phyloP scores from a whole-genome alignment of 176 grass and related monocot species.

The Guadua angustifolia region DNA sequence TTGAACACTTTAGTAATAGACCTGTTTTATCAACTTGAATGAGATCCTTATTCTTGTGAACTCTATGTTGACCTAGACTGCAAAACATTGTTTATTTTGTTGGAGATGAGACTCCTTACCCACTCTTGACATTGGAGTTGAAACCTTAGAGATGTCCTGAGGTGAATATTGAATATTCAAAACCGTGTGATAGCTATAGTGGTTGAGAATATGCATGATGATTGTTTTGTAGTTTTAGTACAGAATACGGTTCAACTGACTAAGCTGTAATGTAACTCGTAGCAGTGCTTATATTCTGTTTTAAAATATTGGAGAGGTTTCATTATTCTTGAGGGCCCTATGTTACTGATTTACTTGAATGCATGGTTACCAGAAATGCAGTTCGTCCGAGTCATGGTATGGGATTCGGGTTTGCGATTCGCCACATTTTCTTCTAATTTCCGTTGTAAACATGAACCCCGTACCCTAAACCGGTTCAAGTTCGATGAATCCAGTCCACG shows the following conservation, averaged over 20 bases:
- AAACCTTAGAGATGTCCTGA: not conserved
- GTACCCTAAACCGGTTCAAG: too few relatives aligned
- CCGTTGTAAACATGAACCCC: too few relatives aligned
- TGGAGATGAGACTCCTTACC: not conserved
- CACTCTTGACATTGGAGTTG: not conserved
- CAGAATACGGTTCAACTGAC: not conserved
- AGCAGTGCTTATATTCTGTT: not conserved
- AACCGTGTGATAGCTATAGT: not conserved
- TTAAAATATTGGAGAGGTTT: not conserved
- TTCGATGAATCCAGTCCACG: too few relatives aligned
- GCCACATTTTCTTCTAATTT: too few relatives aligned
- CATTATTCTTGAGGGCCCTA: not conserved
- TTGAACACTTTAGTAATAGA: not conserved
- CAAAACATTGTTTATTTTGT: conserved; percentile 1
- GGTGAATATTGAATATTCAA: conserved; percentile 4
- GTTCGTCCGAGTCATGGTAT: too few relatives aligned
- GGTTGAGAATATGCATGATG: not conserved
- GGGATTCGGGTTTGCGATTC: too few relatives aligned
- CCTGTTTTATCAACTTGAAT: not conserved
- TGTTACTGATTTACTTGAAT: not conserved
- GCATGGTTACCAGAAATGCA: too few relatives aligned
- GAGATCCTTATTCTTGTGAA: not conserved
- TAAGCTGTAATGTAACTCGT: not conserved
- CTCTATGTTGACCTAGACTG: conserved; percentile 3
- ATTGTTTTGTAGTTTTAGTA: conserved; percentile 9